Evolutionary conservation across 108 stramenopile genomes (phyloP).

Genomic region (Parietichytrium sp.): DNA sequence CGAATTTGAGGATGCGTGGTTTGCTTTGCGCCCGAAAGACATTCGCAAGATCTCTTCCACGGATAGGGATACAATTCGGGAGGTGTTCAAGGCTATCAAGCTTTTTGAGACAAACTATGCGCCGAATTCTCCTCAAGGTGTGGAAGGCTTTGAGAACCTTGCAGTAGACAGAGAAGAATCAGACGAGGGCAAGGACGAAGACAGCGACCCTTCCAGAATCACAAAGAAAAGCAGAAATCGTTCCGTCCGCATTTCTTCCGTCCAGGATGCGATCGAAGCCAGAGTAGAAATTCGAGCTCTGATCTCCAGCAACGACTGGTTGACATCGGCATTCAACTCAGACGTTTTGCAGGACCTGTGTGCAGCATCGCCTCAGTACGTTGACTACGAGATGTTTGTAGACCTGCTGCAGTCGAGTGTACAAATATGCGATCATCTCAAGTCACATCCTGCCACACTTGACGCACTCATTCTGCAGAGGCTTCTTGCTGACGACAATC

Average conservation of each 20-base stretch:
- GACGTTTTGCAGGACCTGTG: conserved; percentile 10
- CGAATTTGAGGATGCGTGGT: too few relatives aligned
- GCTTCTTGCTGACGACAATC: not conserved
- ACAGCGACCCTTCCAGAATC: not conserved
- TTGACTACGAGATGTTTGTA: conserved; percentile 8
- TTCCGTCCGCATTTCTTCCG: not conserved
- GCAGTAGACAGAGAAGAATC: not conserved
- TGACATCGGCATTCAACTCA: not conserved
- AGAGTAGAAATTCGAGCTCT: conserved; percentile 10
- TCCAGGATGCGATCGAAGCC: not conserved
- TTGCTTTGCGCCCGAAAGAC: too few relatives aligned
- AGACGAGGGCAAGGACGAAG: not conserved
- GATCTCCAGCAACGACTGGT: not conserved
- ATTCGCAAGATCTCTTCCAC: not conserved
- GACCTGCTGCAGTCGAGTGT: not conserved
- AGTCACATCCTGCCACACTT: not conserved
- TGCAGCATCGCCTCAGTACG: too few relatives aligned
- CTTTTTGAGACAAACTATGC: not conserved
- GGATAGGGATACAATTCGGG: not conserved
- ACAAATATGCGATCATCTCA: not conserved
- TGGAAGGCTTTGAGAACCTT: not conserved
- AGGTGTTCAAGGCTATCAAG: not conserved
- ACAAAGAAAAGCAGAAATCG: not conserved
- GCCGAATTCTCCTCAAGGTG: not conserved
- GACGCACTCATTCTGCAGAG: not conserved